A percentile compares a stretch with the other conserved stretches of the same genome.
Conservation (phyloP, 176 grass and related monocot genomes). For the Themeda triandra region DNA sequence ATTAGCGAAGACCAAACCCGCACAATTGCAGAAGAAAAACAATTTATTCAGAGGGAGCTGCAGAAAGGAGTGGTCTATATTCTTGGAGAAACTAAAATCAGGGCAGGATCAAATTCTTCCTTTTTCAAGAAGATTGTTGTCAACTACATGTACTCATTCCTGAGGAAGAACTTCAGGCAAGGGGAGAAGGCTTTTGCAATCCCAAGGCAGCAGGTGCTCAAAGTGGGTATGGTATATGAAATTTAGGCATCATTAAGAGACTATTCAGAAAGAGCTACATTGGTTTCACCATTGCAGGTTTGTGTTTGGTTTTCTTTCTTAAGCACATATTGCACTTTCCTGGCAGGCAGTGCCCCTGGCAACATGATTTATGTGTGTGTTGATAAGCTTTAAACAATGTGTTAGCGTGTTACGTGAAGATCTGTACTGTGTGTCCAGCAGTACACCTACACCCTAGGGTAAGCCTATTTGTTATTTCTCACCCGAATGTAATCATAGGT, state of each 20-base stretch:
- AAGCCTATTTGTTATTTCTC: too few relatives aligned
- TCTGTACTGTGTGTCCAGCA: too few relatives aligned
- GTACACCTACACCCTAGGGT: too few relatives aligned
- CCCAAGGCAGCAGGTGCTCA: slow-evolving; percentile 48
- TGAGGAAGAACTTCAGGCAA: slow-evolving; percentile 58
- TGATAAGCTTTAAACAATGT: background rate
- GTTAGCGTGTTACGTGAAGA: background rate
- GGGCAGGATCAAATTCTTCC: slow-evolving; percentile 5
- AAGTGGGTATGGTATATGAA: slow-evolving; percentile 59
- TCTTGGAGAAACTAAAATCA: slow-evolving; percentile 43
- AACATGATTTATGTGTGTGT: background rate
- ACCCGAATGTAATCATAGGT: too few relatives aligned
- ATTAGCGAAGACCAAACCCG: background rate
- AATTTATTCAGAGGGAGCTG: slow-evolving; percentile 27
- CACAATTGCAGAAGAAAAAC: slow-evolving; percentile 1
- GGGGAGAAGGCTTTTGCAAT: slow-evolving; percentile 42
- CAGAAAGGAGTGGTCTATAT: slow-evolving; percentile 57
- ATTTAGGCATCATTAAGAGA: slow-evolving; percentile 18
- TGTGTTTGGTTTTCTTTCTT: slow-evolving; percentile 1
- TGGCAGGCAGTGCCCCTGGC: background rate
- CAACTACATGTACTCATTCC: slow-evolving; percentile 43
- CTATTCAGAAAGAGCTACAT: too few relatives aligned
- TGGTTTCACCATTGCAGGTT: background rate
- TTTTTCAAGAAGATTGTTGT: slow-evolving; percentile 51
- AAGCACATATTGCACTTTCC: background rate